phyloP scores from a whole-genome alignment of 2,329 filamentous ascomycete species.

The Atkinsonella hypoxylon region DNA sequence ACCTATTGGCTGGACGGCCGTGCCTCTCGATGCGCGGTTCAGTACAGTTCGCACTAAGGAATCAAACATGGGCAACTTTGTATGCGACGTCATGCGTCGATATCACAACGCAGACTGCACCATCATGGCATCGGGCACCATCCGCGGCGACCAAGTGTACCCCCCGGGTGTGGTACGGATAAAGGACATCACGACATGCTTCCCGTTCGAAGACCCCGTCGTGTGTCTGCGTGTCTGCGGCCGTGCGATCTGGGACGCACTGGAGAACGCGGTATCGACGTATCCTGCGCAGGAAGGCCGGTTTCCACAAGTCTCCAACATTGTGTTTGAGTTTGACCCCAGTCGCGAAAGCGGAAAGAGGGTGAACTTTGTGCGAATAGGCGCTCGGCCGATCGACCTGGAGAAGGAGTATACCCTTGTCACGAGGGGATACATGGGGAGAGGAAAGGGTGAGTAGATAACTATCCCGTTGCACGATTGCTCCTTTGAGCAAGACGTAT shows the following conservation, averaged over 20 bases:
- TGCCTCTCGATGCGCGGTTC: slow-evolving; percentile 76
- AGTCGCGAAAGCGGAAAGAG: slow-evolving; percentile 46
- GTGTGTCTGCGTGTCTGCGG: slow-evolving; percentile 65
- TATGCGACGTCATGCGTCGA: slow-evolving; percentile 80
- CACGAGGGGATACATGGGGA: slow-evolving; percentile 79
- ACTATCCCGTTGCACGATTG: not conserved
- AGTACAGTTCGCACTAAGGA: slow-evolving; percentile 66
- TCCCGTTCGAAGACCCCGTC: slow-evolving; percentile 85
- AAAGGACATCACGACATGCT: slow-evolving; percentile 78
- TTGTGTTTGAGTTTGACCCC: slow-evolving; percentile 62
- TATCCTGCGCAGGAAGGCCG: slow-evolving; percentile 75
- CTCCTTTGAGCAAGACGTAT: not conserved
- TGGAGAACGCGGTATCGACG: slow-evolving; percentile 72
- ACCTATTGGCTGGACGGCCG: slow-evolving; percentile 70
- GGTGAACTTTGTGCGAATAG: slow-evolving; percentile 50
- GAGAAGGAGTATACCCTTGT: slow-evolving; percentile 58
- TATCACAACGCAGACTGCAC: slow-evolving; percentile 73
- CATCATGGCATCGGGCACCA: slow-evolving; percentile 76
- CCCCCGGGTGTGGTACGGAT: slow-evolving; percentile 65
- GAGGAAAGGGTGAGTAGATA: slow-evolving; percentile 48
- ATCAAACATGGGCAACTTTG: slow-evolving; percentile 81
- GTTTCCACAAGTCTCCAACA: slow-evolving; percentile 80
- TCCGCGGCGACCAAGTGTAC: slow-evolving; percentile 81
- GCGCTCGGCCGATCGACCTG: slow-evolving; percentile 46
- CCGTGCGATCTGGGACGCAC: slow-evolving; percentile 59